phyloP scores from a whole-genome alignment of 2,329 filamentous ascomycete species.

The Pseudocercospora crystallina region DNA sequence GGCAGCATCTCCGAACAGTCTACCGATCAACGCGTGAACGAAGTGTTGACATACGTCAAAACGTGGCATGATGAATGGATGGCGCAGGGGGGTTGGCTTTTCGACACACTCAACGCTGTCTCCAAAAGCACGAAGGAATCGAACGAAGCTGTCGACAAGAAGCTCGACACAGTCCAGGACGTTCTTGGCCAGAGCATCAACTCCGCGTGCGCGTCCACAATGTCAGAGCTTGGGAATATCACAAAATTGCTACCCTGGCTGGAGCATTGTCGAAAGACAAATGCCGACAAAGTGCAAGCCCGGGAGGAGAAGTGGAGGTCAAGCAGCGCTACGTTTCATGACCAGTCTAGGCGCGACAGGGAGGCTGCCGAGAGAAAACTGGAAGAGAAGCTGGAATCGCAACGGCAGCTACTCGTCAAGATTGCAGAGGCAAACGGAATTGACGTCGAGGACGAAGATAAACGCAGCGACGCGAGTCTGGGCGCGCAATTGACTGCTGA shows the following conservation, averaged over 20 bases:
- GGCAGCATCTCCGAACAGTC: conserved; percentile 18
- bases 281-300: conserved; percentile 35
- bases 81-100: conserved; percentile 33
- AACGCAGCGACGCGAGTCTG: conserved; percentile 26
- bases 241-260: conserved; percentile 40
- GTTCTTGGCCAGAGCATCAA: conserved; percentile 30
- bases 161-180: conserved; percentile 27
- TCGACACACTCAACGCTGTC: conserved; percentile 26
- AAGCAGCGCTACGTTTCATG: conserved; percentile 41
- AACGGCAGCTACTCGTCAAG: conserved; percentile 30
- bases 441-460: conserved; percentile 21
- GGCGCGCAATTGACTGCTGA: conserved; percentile 30
- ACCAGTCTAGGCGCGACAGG: conserved; percentile 36
- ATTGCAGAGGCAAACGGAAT: conserved; percentile 28
- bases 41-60: conserved; percentile 16
- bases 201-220: conserved; percentile 25
- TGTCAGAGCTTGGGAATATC: conserved; percentile 31
- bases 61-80: conserved; percentile 31
- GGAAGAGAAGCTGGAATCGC: conserved; percentile 34
- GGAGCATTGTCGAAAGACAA: conserved; percentile 40
- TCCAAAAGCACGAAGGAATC: conserved; percentile 17
- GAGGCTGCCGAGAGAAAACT: conserved; percentile 38
- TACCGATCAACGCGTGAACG: conserved; percentile 14
- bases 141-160: conserved; percentile 15
- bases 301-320: conserved; percentile 44